phyloP scores from a whole-genome alignment of 2,329 filamentous ascomycete species.

The Blastomyces emzantsi region DNA sequence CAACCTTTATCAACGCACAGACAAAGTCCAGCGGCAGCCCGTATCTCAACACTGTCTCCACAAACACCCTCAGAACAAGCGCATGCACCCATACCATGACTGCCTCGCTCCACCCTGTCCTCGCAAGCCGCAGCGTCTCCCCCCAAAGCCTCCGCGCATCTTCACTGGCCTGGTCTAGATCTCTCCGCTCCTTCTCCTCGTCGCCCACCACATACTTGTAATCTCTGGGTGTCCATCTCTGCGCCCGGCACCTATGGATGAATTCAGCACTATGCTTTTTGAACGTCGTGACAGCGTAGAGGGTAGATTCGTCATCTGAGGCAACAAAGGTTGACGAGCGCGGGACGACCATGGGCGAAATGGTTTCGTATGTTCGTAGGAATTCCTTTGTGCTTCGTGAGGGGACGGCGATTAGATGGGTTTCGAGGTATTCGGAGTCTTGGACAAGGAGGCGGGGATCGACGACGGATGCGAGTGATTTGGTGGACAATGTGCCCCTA shows the following conservation, averaged over 20 bases:
- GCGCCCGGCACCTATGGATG: conserved; percentile 81
- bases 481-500: conserved; percentile 87
- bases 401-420: conserved; percentile 85
- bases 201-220: conserved; percentile 90
- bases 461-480: conserved; percentile 83
- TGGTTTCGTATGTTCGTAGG: conserved; percentile 75
- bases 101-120: conserved; percentile 91
- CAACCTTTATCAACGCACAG: conserved; percentile 72
- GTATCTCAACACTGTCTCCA: conserved; percentile 95
- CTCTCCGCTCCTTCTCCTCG: conserved; percentile 76
- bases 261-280: conserved; percentile 87
- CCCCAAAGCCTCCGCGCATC: conserved; percentile 91
- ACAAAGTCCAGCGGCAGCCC: conserved; percentile 86
- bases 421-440: conserved; percentile 94
- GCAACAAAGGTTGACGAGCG: conserved; percentile 73
- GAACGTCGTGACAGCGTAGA: conserved; percentile 86
- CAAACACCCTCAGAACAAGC: conserved; percentile 82
- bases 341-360: conserved; percentile 86
- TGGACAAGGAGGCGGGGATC: conserved; percentile 70
- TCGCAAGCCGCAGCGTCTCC: conserved; percentile 74
- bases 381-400: conserved; percentile 76
- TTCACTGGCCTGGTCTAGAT: conserved; percentile 69
- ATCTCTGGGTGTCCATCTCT: conserved; percentile 89
- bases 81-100: conserved; percentile 97
- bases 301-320: conserved; percentile 77